A percentile compares a stretch with the other conserved stretches of the same genome.
Evolutionary conservation across 2,329 filamentous ascomycete genomes (phyloP).

Genomic region (Paecilomyces niveus): DNA sequence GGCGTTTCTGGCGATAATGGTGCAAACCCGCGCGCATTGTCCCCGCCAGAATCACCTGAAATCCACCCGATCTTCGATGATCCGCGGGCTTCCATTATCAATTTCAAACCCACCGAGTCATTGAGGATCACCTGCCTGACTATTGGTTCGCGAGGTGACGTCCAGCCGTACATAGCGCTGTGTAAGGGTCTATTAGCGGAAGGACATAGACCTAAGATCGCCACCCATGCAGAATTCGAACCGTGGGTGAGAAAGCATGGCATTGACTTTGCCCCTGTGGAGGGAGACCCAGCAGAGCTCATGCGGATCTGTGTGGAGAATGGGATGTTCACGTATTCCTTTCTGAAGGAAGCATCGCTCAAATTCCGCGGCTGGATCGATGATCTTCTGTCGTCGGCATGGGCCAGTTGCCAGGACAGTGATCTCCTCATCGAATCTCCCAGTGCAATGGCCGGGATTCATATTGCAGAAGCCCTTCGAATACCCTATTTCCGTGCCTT

Average conservation of each 20-base stretch:
- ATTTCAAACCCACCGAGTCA: constrained; percentile 77
- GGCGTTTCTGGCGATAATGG: constrained; percentile 28
- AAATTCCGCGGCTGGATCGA: constrained; percentile 96
- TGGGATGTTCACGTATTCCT: constrained; percentile 91
- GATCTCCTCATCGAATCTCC: constrained; percentile 93
- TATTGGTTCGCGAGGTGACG: constrained; percentile 90
- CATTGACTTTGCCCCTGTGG: constrained; percentile 83
- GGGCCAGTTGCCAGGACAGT: constrained; percentile 73
- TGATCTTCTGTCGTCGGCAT: constrained; percentile 73
- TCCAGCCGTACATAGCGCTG: constrained; percentile 94
- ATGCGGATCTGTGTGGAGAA: constrained; percentile 97
- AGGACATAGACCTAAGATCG: constrained; percentile 79
- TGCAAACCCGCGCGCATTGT: constrained; percentile 15
- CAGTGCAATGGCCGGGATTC: constrained; percentile 94
- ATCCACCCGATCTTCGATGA: constrained; percentile 84
- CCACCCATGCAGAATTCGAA: constrained; percentile 85
- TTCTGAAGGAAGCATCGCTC: constrained; percentile 76
- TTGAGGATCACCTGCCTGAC: constrained; percentile 87
- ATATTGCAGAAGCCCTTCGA: constrained; percentile 85
- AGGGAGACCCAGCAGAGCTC: constrained; percentile 84
- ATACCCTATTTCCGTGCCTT: constrained; percentile 98
- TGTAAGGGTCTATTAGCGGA: constrained; percentile 86
- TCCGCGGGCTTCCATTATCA: constrained; percentile 75
- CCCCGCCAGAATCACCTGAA: constrained; percentile 25
- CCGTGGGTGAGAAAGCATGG: constrained; percentile 86